Conservation (phyloP, 306 rosid species). For the Prunus fruticosa region DNA sequence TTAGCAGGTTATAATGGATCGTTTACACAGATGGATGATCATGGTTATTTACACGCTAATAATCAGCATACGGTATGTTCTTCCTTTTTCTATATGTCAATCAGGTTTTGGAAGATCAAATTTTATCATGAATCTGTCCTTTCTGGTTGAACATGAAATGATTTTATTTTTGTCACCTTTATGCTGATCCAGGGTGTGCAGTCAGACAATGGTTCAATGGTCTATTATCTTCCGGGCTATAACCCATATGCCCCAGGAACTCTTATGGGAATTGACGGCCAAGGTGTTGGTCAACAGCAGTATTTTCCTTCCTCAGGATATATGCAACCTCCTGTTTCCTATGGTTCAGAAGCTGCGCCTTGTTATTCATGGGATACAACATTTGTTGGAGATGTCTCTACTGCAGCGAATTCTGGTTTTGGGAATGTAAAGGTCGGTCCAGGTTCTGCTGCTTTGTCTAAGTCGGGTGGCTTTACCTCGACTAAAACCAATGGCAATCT, state of each 20-base stretch:
- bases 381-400: slow-evolving; percentile 30
- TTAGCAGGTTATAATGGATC: slow-evolving; percentile 41
- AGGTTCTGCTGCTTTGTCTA: slow-evolving; percentile 31
- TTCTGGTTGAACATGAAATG: not conserved
- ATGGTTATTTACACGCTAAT: slow-evolving; percentile 20
- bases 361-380: slow-evolving; percentile 39
- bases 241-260: slow-evolving; percentile 33
- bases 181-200: slow-evolving; percentile 36
- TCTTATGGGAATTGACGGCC: slow-evolving; percentile 34
- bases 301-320: slow-evolving; percentile 44
- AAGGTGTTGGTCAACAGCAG: slow-evolving; percentile 42
- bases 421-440: slow-evolving; percentile 27
- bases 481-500: slow-evolving; percentile 29
- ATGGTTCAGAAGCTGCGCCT: slow-evolving; percentile 50
- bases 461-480: slow-evolving; percentile 32
- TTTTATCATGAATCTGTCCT: not conserved
- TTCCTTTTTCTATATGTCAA: not conserved
- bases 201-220: slow-evolving; percentile 31
- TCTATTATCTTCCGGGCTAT: slow-evolving; percentile 31
- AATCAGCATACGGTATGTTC: slow-evolving; percentile 37
- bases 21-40: slow-evolving; percentile 24
- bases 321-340: slow-evolving; percentile 45
- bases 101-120: not conserved
- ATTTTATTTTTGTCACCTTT: not conserved
- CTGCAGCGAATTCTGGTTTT: slow-evolving; percentile 31